A percentile compares a stretch with the other conserved stretches of the same genome.
Evolutionary conservation across 306 rosid genomes (phyloP).

Genomic region (Echinosophora koreensis): DNA sequence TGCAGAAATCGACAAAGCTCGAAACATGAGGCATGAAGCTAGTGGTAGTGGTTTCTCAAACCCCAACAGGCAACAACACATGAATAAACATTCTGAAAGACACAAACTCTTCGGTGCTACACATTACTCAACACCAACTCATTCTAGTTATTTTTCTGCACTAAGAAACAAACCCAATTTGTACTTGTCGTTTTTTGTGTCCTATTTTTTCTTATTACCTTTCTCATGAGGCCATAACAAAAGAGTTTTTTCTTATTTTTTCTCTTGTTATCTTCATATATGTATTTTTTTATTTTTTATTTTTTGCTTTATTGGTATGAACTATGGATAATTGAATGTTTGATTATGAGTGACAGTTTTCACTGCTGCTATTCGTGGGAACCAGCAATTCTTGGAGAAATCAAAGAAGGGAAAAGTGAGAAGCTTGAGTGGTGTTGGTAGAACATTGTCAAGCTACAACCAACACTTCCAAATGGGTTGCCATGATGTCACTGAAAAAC

Average conservation of each 20-base stretch:
- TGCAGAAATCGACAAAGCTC: constrained; percentile 64
- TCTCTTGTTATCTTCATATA: constrained; percentile 38
- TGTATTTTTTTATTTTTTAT: background rate
- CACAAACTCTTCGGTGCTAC: constrained; percentile 60
- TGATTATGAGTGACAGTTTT: constrained; percentile 40
- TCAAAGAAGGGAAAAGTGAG: constrained; percentile 72
- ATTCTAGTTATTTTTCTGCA: constrained; percentile 40
- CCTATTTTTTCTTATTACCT: constrained; percentile 20
- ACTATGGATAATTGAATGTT: constrained; percentile 28
- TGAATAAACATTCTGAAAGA: constrained; percentile 52
- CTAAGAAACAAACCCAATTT: constrained; percentile 51
- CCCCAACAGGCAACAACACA: constrained; percentile 42
- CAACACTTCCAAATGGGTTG: constrained; percentile 60
- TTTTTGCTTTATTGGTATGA: background rate
- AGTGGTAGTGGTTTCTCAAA: constrained; percentile 56
- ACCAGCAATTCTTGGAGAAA: constrained; percentile 53
- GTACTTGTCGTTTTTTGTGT: constrained; percentile 63
- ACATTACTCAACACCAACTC: constrained; percentile 43
- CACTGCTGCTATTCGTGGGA: constrained; percentile 42
- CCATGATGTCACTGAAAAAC: constrained; percentile 47
- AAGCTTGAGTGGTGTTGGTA: constrained; percentile 64
- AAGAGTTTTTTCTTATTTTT: constrained; percentile 15
- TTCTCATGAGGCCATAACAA: constrained; percentile 36
- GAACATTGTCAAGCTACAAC: constrained; percentile 42
- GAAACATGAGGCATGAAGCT: constrained; percentile 67